A percentile compares a stretch with the other conserved stretches of the same genome.
phyloP scores from a whole-genome alignment of 176 grass and related monocot species.

The Saccharum officinarum region DNA sequence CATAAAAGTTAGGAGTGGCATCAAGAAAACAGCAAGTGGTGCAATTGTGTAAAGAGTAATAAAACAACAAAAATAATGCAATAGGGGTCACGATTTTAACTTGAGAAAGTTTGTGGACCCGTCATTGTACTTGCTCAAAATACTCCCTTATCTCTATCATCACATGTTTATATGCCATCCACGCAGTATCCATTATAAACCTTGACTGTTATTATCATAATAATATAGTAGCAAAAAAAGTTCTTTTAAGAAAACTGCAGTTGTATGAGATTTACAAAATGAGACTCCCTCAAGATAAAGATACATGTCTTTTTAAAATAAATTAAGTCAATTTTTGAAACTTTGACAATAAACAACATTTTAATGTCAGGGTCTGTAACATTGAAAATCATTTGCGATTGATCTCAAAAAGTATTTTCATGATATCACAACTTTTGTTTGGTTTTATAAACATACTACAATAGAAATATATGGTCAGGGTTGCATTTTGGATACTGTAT shows the following conservation, averaged over 20 bases:
- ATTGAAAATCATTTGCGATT: neutral
- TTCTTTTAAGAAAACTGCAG: neutral
- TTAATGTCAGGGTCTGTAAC: neutral
- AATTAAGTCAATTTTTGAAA: neutral
- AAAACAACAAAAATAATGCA: neutral
- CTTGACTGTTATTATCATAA: neutral
- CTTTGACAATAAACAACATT: neutral
- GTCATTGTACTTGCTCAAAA: neutral
- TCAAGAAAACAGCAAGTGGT: constrained; percentile 29
- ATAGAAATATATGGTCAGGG: neutral
- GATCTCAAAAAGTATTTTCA: neutral
- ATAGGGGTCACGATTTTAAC: neutral
- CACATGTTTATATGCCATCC: neutral
- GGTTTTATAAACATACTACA: neutral
- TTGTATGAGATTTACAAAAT: neutral
- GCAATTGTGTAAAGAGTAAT: neutral
- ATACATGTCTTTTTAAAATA: neutral
- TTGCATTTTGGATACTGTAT: neutral
- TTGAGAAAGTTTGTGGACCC: neutral
- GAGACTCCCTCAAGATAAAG: neutral
- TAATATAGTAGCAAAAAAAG: neutral
- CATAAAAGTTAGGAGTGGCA: constrained; percentile 24
- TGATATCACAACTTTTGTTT: neutral
- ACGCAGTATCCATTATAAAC: neutral
- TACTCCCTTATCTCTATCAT: neutral